phyloP scores from a whole-genome alignment of 2,329 filamentous ascomycete genomes.

The Calonectria pteridis region DNA sequence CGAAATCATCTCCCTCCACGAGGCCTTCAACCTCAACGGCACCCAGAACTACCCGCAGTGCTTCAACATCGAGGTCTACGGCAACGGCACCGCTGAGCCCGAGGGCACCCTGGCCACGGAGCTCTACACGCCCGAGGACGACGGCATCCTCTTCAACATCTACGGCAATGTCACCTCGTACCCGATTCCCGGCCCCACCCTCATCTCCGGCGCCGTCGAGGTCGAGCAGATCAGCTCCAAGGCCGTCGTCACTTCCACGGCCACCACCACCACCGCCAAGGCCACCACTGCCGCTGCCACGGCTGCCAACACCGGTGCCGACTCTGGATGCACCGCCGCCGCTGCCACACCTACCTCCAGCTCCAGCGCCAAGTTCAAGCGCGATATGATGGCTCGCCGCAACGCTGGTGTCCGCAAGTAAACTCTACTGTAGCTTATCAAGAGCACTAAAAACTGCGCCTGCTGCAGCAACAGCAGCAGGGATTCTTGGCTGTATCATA shows the following conservation, averaged over 20 bases:
- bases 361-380: slow-evolving; percentile 40
- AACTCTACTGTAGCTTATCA: too few relatives aligned
- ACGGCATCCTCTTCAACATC: slow-evolving; percentile 51
- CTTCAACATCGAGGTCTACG: slow-evolving; percentile 61
- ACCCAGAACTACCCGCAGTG: slow-evolving; percentile 67
- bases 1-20: slow-evolving; percentile 65
- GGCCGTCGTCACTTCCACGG: slow-evolving; percentile 27
- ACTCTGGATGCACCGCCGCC: slow-evolving; percentile 14
- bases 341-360: slow-evolving; percentile 23
- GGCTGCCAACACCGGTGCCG: slow-evolving; percentile 8
- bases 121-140: slow-evolving; percentile 46
- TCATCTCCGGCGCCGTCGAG: slow-evolving; percentile 37
- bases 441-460: background rate
- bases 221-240: slow-evolving; percentile 36
- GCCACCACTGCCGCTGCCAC: slow-evolving; percentile 27
- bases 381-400: slow-evolving; percentile 33
- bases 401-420: slow-evolving; percentile 16
- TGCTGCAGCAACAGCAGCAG: background rate
- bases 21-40: slow-evolving; percentile 56
- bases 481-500: background rate
- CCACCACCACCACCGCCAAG: slow-evolving; percentile 25
- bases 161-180: slow-evolving; percentile 44
- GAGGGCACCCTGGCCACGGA: slow-evolving; percentile 49
- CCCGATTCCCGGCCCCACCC: slow-evolving; percentile 46
- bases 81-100: slow-evolving; percentile 52